These are phyloP conservation scores for Sphagnum contortum DNA, from an alignment of 225 moss, liverwort and hornwort genomes.

Conservation along the genomic window DNA sequence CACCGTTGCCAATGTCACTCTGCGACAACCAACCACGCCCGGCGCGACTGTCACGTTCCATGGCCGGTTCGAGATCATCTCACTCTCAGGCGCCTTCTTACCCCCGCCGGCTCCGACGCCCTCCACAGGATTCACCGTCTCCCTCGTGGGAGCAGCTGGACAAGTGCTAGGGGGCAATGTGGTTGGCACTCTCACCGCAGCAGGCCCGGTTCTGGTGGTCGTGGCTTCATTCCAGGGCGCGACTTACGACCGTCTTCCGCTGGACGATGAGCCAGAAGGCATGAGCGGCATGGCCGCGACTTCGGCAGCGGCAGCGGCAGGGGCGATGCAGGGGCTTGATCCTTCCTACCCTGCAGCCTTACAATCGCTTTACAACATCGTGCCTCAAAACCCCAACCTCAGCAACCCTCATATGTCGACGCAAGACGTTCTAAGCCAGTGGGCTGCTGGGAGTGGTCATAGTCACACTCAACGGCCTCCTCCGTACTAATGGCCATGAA, in stretches of 20 bases:
- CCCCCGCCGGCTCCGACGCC: slow-evolving; percentile 29
- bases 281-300: slow-evolving; percentile 3
- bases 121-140: slow-evolving; percentile 33
- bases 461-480: no score
- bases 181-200: slow-evolving; percentile 39
- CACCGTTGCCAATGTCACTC: slow-evolving; percentile 44
- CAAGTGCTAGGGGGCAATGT: slow-evolving; percentile 51
- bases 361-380: no score
- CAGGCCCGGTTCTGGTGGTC: slow-evolving; percentile 42
- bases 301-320: no score
- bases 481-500: no score
- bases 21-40: slow-evolving; percentile 36
- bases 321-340: no score
- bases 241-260: slow-evolving; percentile 40
- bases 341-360: no score
- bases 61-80: slow-evolving; percentile 50
- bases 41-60: slow-evolving; percentile 50
- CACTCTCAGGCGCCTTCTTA: slow-evolving; percentile 47
- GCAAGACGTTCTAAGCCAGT: no score
- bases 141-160: slow-evolving; percentile 34
- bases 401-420: no score
- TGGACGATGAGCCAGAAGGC: slow-evolving; percentile 38
- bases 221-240: slow-evolving; percentile 43
- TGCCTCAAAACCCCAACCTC: no score
- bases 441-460: no score